phyloP scores from a whole-genome alignment of 345 rosid genomes.

The Cardamine occulta region DNA sequence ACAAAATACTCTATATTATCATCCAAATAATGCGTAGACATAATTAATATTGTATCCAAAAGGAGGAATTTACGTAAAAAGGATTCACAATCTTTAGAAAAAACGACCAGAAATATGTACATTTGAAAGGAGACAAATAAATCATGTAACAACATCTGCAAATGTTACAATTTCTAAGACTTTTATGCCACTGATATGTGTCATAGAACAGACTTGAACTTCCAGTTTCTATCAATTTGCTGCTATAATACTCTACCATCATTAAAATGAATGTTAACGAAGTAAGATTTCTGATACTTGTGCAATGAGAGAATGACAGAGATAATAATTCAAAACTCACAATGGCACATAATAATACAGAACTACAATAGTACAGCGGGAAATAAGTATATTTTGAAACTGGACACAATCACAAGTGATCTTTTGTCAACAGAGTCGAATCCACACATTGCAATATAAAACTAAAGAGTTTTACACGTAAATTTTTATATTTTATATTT shows the following conservation, averaged over 20 bases:
- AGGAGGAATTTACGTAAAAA: not conserved
- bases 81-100: not conserved
- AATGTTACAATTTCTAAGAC: not conserved
- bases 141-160: not conserved
- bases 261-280: not conserved
- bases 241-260: not conserved
- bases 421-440: constrained; percentile 23
- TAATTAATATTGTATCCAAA: not conserved
- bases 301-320: not conserved
- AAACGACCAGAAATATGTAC: not conserved
- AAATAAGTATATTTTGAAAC: constrained; percentile 1
- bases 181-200: not conserved
- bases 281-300: not conserved
- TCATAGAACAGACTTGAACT: not conserved
- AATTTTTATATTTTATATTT: constrained; percentile 10
- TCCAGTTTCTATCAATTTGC: not conserved
- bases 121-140: not conserved
- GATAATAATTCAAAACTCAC: not conserved
- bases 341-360: not conserved
- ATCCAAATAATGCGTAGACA: not conserved
- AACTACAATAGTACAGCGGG: not conserved
- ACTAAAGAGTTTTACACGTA: constrained; percentile 23
- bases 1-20: not conserved
- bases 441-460: constrained; percentile 20
- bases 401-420: not conserved